Base-by-base conservation (phyloP, 2,329 filamentous ascomycete genomes). In the Alternaria arbusti region DNA sequence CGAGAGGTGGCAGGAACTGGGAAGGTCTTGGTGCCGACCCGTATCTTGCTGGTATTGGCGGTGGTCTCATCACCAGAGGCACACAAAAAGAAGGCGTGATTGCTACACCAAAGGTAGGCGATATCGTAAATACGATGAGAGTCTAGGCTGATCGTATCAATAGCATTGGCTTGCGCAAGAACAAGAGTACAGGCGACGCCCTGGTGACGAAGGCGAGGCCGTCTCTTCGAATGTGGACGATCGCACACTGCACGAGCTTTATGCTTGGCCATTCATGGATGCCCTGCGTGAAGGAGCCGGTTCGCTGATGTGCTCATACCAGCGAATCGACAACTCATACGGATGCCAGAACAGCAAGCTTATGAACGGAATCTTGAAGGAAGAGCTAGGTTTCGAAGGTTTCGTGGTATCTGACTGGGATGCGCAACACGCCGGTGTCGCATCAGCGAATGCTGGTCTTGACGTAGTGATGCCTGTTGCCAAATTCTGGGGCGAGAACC, bases 21-120 rank as follows among this genome's bases (percentile, higher is more conserved):
- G 91, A 94, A 75, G 87, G 89, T 0, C 90, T 93, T 68, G 90
- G 90, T 3, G 80, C 69, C 1, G 91, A 94, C 73, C 91, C 91
- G 0, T 87, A 87, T 5, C 84, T 94, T 28, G 85, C 87, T 66
- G 87, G 82, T 3, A 73, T 83, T 60, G 86, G 81, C 1, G 86
- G 80, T 28, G 81, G 82, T 7, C 72, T 84, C 57, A 87, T 86
- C 0, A 86, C 69, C 2, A 58, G 54, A 70, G 87, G 87, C 3
- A 87, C 87, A 50, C 87, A 89, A 68, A 84, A 77, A 22, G 65
- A 82, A 13, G 87, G 87, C 3, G 85, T 74, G 2, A 72, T 71
- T 28, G 61, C 69, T 15, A 71, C 70, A 22, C 69, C 70, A 28
- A 72, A 72, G 64, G 70, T 70, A 47, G 17, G 55, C 6, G 20